phyloP scores from a whole-genome alignment of 495 filamentous ascomycete genomes.

The Corynascus novoguineensis region DNA sequence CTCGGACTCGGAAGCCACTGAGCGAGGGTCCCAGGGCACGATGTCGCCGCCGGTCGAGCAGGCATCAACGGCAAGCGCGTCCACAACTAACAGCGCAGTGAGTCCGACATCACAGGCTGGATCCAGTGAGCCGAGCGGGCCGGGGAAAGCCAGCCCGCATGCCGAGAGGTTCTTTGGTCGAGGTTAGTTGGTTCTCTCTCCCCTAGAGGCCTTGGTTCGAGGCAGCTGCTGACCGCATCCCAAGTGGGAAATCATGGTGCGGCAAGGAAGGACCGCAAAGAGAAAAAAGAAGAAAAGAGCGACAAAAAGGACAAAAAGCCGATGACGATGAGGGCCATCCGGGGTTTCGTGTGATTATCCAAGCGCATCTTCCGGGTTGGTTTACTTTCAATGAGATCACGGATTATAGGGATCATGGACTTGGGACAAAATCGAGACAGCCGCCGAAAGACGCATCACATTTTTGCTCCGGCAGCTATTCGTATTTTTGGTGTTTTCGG shows the following conservation, averaged over 20 bases:
- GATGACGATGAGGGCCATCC: conserved; percentile 42
- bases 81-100: conserved; percentile 19
- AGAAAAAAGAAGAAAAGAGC: conserved; percentile 44
- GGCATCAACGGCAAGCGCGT: conserved; percentile 16
- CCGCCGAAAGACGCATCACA: no score
- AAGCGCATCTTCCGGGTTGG: background rate
- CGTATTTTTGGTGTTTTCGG: no score
- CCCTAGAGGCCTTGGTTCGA: conserved; percentile 9
- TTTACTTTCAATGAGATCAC: background rate
- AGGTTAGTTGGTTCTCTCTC: conserved; percentile 35
- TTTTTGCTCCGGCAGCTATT: no score
- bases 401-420: background rate
- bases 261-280: conserved; percentile 49
- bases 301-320: conserved; percentile 50
- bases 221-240: conserved; percentile 27
- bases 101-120: conserved; percentile 26
- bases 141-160: conserved; percentile 38
- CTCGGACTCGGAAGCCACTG: conserved; percentile 32
- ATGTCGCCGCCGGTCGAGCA: conserved; percentile 33
- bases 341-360: conserved; percentile 41
- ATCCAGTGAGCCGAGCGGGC: conserved; percentile 1
- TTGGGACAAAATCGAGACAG: background rate
- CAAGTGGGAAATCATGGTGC: conserved; percentile 54
- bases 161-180: conserved; percentile 41
- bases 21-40: conserved; percentile 30